Conservation (phyloP, 108 stramenopile species). For the Stephanodiscus triporus region DNA sequence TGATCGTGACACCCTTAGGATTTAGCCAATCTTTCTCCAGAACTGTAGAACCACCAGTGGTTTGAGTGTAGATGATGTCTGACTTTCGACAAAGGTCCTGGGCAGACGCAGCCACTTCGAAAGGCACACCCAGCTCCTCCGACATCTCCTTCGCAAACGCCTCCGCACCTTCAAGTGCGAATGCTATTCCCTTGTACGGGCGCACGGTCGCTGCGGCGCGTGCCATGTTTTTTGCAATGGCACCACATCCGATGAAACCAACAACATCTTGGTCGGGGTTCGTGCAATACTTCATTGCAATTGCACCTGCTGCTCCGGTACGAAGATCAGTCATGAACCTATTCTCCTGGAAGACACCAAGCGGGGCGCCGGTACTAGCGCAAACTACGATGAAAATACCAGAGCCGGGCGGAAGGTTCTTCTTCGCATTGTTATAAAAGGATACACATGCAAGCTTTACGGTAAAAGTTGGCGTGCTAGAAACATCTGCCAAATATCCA, state of each 20-base stretch:
- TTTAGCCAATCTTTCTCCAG: conserved; percentile 83
- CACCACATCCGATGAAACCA: conserved; percentile 90
- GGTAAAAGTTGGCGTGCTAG: conserved; percentile 83
- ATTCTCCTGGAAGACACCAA: conserved; percentile 93
- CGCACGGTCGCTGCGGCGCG: conserved; percentile 82
- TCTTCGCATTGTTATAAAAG: conserved; percentile 92
- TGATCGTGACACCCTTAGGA: conserved; percentile 89
- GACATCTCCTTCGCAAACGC: conserved; percentile 80
- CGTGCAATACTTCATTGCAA: conserved; percentile 87
- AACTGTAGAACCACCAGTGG: conserved; percentile 76
- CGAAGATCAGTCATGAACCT: conserved; percentile 95
- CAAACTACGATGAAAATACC: conserved; percentile 93
- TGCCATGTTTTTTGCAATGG: conserved; percentile 92
- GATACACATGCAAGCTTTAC: conserved; percentile 88
- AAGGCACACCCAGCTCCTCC: conserved; percentile 80
- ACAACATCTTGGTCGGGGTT: conserved; percentile 68
- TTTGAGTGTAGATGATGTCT: conserved; percentile 92
- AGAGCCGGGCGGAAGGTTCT: conserved; percentile 83
- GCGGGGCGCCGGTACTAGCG: conserved; percentile 88
- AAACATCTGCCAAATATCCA: conserved; percentile 46
- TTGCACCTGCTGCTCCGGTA: conserved; percentile 92
- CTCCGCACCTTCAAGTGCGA: conserved; percentile 75
- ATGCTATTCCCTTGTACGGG: conserved; percentile 82
- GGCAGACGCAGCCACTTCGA: conserved; percentile 73
- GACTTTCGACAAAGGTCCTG: conserved; percentile 73